These are phyloP conservation scores for Kodamaea ohmeri DNA, from an alignment of 1,139 yeast genomes.

Conservation along the genomic window DNA sequence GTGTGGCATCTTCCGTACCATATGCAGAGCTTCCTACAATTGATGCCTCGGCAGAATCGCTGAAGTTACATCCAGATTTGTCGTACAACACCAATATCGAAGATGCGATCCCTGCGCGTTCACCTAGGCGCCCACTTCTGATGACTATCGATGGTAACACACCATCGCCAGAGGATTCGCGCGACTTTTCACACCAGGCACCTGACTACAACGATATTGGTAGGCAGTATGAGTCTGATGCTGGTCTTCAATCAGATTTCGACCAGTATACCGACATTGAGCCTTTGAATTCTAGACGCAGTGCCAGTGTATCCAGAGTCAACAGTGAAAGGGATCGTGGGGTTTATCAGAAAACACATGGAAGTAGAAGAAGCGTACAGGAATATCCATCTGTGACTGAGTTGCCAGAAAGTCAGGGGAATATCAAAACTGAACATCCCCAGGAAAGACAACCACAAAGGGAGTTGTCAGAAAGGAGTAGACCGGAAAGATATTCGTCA, in stretches of 20 bases:
- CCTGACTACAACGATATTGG: conserved; percentile 4
- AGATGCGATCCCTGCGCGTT: conserved; percentile 42
- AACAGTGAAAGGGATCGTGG: too few species aligned
- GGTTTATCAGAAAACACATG: too few species aligned
- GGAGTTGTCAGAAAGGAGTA: too few species aligned
- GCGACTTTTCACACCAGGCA: not conserved
- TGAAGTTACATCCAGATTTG: conserved; percentile 7
- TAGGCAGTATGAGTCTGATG: not conserved
- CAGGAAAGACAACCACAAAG: too few species aligned
- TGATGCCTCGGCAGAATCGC: conserved; percentile 5
- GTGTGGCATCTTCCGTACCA: conserved; percentile 17
- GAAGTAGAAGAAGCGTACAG: too few species aligned
- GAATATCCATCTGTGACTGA: too few species aligned
- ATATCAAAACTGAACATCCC: too few species aligned
- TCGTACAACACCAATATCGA: conserved; percentile 39
- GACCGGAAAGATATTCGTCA: too few species aligned
- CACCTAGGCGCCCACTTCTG: conserved; percentile 27
- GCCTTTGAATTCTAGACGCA: not conserved
- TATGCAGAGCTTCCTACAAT: conserved; percentile 21
- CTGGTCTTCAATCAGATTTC: not conserved
- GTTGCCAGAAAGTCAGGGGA: not conserved
- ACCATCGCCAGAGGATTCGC: not conserved
- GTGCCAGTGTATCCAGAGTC: not conserved
- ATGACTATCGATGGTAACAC: not conserved
- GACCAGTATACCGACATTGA: not conserved